Percentiles rank a stretch among this genome's conserved stretches.
These are phyloP conservation scores for Erythrophleum fordii DNA, from an alignment of 306 rosid genomes.

Conservation along the genomic window DNA sequence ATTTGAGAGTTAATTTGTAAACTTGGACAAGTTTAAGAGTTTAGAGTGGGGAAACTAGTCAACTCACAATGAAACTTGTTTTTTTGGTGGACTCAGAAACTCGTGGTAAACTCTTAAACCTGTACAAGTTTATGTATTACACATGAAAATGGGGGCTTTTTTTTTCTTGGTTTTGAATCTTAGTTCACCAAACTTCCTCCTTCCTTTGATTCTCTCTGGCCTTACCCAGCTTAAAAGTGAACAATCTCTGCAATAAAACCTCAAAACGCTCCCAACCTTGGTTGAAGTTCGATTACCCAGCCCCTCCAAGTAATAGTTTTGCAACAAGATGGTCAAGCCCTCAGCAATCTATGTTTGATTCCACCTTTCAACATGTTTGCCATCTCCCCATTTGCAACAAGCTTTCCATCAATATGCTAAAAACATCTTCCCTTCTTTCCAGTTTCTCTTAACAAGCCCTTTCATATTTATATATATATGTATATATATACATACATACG, in stretches of 20 bases:
- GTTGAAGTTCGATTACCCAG: not conserved
- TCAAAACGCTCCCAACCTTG: not conserved
- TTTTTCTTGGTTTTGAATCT: no score
- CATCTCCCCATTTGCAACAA: not conserved
- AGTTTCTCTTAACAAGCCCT: not conserved
- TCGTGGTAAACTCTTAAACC: not conserved
- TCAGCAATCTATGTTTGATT: not conserved
- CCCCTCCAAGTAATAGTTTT: not conserved
- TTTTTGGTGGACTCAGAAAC: not conserved
- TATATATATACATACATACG: no score
- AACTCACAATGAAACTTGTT: not conserved
- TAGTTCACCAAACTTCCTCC: not conserved
- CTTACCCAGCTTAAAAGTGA: not conserved
- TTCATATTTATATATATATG: no score
- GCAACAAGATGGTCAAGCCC: not conserved
- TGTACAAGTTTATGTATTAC: not conserved
- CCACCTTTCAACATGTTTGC: not conserved
- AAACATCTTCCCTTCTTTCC: no score
- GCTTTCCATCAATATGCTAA: not conserved
- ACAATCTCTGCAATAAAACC: not conserved
- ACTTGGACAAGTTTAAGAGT: not conserved
- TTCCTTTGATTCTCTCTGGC: not conserved
- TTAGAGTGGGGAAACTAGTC: not conserved
- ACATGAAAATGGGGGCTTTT: no score
- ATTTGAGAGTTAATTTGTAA: not conserved